phyloP scores from a whole-genome alignment of 202 grass and related monocot species.

The Dendrocalamus latiflorus region DNA sequence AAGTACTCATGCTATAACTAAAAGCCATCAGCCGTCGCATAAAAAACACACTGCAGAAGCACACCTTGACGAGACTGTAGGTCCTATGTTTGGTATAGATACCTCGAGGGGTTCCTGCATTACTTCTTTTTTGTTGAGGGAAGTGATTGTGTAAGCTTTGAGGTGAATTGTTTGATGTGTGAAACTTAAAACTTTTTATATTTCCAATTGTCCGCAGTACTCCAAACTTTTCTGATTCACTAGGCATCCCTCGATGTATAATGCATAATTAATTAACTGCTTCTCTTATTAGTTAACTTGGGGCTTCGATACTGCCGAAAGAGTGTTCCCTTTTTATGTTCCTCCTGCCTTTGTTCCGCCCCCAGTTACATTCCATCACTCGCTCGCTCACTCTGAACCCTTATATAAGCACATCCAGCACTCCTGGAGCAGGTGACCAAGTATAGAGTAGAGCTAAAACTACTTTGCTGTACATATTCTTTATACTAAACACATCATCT shows the following conservation, averaged over 20 bases:
- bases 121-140: background rate
- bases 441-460: background rate
- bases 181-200: background rate
- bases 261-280: background rate
- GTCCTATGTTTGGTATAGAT: conserved; percentile 22
- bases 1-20: too few relatives aligned
- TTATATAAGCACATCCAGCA: conserved; percentile 9
- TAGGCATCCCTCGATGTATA: background rate
- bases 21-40: too few relatives aligned
- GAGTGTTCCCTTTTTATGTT: conserved; percentile 12
- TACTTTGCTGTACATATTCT: background rate
- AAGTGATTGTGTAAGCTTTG: background rate
- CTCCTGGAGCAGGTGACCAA: background rate
- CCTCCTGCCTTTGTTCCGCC: background rate
- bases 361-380: background rate
- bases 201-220: too few relatives aligned
- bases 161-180: background rate
- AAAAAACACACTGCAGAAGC: background rate
- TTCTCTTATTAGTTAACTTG: background rate
- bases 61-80: background rate
- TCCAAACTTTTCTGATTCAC: background rate
- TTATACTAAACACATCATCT: background rate
- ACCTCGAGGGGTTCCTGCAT: background rate
- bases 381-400: background rate
- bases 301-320: conserved; percentile 38